Evolutionary conservation across 495 filamentous ascomycete species (phyloP).

Genomic region (Talaromyces ruber): DNA sequence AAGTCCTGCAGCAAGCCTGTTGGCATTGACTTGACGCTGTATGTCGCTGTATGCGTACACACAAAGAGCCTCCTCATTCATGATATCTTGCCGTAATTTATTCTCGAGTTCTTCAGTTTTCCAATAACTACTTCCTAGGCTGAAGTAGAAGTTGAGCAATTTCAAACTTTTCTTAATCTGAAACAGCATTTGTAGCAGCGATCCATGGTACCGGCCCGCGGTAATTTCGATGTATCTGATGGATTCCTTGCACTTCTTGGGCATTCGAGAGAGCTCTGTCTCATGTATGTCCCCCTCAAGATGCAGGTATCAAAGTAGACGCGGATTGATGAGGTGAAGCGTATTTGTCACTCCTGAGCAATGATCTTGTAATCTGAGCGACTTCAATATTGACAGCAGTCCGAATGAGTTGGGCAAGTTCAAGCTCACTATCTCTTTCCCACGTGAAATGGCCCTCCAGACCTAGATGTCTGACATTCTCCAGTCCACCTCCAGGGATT

Average conservation of each 20-base stretch:
- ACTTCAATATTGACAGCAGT: not conserved
- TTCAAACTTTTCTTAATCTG: not conserved
- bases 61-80: not conserved
- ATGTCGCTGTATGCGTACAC: not conserved
- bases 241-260: not conserved
- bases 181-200: not conserved
- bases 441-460: not conserved
- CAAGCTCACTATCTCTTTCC: not conserved
- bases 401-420: not conserved
- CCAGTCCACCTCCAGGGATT: not conserved
- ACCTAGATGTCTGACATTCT: not conserved
- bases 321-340: not conserved
- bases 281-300: not conserved
- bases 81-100: not conserved
- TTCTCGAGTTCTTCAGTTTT: not conserved
- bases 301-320: not conserved
- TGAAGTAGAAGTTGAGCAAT: not conserved
- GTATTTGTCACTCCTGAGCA: not conserved
- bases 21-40: not conserved
- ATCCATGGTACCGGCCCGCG: not conserved
- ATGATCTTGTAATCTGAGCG: not conserved
- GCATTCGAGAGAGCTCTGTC: not conserved
- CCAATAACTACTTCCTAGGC: too few species aligned
- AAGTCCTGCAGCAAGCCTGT: not conserved
- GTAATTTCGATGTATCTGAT: not conserved